These are phyloP conservation scores for Picea glauca DNA, from an alignment of 75 land plant genomes.

Conservation along the genomic window DNA sequence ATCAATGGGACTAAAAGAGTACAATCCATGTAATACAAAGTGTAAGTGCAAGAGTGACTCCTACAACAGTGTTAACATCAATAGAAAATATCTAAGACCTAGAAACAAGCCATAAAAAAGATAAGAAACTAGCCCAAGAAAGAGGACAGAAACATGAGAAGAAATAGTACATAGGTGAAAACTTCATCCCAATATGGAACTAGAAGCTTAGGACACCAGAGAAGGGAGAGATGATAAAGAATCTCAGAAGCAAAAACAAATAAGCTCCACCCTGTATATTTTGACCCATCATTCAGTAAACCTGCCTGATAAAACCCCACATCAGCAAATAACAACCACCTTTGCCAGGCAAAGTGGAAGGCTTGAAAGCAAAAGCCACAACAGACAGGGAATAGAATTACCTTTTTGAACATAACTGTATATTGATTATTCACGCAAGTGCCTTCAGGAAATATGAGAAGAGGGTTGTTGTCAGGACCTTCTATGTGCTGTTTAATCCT, in stretches of 20 bases:
- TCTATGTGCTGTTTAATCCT: constrained; percentile 79
- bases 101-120: too few relatives aligned
- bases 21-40: too few relatives aligned
- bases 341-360: not conserved
- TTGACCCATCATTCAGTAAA: not conserved
- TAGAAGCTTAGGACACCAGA: too few relatives aligned
- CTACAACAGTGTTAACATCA: too few relatives aligned
- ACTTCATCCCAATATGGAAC: too few relatives aligned
- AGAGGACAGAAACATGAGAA: too few relatives aligned
- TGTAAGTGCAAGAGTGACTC: too few relatives aligned
- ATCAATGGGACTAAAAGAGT: too few relatives aligned
- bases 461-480: constrained; percentile 79
- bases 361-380: not conserved
- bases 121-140: too few relatives aligned
- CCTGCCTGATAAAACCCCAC: not conserved
- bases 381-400: constrained; percentile 5
- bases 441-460: constrained; percentile 98
- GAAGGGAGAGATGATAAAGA: not conserved
- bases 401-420: constrained; percentile 99
- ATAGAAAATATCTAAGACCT: too few relatives aligned
- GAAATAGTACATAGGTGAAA: too few relatives aligned
- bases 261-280: not conserved
- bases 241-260: not conserved
- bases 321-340: not conserved
- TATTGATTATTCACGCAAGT: constrained; percentile 97